Base-by-base conservation (phyloP, 139 green algal species). In the Coelastrella sp. region DNA sequence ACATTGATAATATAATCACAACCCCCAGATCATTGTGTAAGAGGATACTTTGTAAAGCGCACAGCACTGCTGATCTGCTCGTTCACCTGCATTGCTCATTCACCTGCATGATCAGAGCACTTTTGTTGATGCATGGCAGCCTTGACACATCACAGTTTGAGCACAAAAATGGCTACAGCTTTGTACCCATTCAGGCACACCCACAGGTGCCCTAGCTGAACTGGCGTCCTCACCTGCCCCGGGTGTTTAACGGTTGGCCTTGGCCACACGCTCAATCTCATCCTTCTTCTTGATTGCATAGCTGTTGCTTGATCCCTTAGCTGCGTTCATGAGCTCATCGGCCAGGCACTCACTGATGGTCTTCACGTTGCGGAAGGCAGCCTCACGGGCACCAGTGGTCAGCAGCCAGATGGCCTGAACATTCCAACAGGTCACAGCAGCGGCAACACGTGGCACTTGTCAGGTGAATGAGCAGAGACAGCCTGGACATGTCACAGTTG, bases 211-310 rank as follows among this genome's bases (percentile, higher is more conserved):
- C 35, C 35, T 49, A 49, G 35, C 35, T 49, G 35, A 57, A 56
- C 80, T 22, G 12, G 12, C 9, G 63, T 70, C 63, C 68, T 76
- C 68, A 76, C 68, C 68, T 76, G 68, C 68, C 63, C 63, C 63
- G 12, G 15, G 15, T 17, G 15, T 66, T 98, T 98, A 99, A 89
- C 98, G 96, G 95, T 99, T 99, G 92, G 98, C 98, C 97, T 99
- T 99, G 88, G 98, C 98, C 79, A 99, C 98, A 91, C 98, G 98
- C 96, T 99, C 98, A n/a, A 99, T 96, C 95, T 99, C 87, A 57
- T 73, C 96, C 97, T 99, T 99, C 97, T 99, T 99, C 98, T 99
- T 99, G 95, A 99, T 99, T 84, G 78, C 88, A 0, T 87, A 98
- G 95, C 94, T 98, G 98, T 99, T 99, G 85, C 96, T 99, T 57